Base-by-base conservation (phyloP, 164 flowering plant species). In the Tetracentron sinense region DNA sequence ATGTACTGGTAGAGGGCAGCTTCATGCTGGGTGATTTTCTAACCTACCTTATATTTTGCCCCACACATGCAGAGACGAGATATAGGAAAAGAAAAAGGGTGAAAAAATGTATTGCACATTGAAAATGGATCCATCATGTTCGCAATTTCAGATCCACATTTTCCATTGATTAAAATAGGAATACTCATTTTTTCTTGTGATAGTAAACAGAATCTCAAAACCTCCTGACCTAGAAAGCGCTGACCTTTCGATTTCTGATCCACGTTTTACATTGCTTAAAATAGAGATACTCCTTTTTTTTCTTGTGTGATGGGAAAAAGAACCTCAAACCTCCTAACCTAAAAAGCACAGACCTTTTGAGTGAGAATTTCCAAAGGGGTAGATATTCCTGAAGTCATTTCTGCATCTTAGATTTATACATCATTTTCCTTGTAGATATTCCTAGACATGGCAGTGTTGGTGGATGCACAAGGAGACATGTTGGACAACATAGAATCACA, bases 381-480 rank as follows among this genome's bases (percentile, higher is more conserved):
- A n/a, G n/a, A 30, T 42, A 30, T 56, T 56, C 17, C 33, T 4
- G 8, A 58, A 20, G 2, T 42, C 25, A 27, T 3, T 27, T 51
- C 25, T 33, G 38, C 8, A 8, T 38, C 44, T 38, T 38, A 38
- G 44, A 8, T 8, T 4, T 8, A 38, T 38, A 38, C 44, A 12
- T 0, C 25, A 25, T 27, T 38, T 10, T n/a, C 23, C 46, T 23
- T 72, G 57, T 63, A 90, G 98, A 75, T 91, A 60, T 94, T 90
- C 69, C 54, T 90, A 57, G 98, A 94, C 75, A 86, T 94, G 86
- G 92, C 96, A 0, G 95, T 94, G 42, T 70, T 94, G 78, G 99
- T 94, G 54, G 96, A 94, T 38, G 88, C 91, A 26, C 97, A 94
- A 66, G 99, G 99, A 8, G 99, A 94, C 56, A 73, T 91, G 92